phyloP scores from a whole-genome alignment of 176 grass and related monocot genomes.

The Oryza punctata region DNA sequence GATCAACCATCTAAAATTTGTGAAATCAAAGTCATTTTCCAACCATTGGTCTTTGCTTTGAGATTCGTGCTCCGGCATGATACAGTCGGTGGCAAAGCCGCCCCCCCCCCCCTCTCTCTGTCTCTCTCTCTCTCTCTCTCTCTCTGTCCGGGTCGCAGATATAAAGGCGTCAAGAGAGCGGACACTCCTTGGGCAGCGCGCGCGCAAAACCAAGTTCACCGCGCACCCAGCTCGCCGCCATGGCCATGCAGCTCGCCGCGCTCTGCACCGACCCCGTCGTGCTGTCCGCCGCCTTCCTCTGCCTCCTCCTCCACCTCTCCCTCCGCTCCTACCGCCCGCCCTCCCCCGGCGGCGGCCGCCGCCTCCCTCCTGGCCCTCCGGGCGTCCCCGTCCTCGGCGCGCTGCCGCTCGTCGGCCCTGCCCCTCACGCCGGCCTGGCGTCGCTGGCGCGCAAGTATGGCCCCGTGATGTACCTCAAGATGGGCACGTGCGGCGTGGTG shows the following conservation, averaged over 20 bases:
- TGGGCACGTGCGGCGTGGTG: slow-evolving; percentile 65
- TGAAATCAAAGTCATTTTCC: too few relatives aligned
- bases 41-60: too few relatives aligned
- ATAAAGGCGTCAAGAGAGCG: not conserved
- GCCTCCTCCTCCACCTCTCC: slow-evolving; percentile 66
- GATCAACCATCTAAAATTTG: too few relatives aligned
- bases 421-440: slow-evolving; percentile 70
- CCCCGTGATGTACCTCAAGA: slow-evolving; percentile 81
- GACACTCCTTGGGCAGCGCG: not conserved
- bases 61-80: not conserved
- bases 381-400: slow-evolving; percentile 68
- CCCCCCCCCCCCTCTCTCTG: too few relatives aligned
- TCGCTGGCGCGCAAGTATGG: slow-evolving; percentile 56
- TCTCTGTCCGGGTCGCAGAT: not conserved
- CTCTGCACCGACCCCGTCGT: slow-evolving; percentile 62
- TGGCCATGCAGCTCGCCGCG: slow-evolving; percentile 37
- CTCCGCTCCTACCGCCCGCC: slow-evolving; percentile 39
- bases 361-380: slow-evolving; percentile 47
- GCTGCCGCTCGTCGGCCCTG: slow-evolving; percentile 64
- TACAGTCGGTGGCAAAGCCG: not conserved
- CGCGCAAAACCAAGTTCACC: not conserved
- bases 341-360: not conserved
- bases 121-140: too few relatives aligned
- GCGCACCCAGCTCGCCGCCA: not conserved
- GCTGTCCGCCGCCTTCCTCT: slow-evolving; percentile 42